Base-by-base conservation (phyloP, 768 basidiomycete species). In the Suillus alpinus region DNA sequence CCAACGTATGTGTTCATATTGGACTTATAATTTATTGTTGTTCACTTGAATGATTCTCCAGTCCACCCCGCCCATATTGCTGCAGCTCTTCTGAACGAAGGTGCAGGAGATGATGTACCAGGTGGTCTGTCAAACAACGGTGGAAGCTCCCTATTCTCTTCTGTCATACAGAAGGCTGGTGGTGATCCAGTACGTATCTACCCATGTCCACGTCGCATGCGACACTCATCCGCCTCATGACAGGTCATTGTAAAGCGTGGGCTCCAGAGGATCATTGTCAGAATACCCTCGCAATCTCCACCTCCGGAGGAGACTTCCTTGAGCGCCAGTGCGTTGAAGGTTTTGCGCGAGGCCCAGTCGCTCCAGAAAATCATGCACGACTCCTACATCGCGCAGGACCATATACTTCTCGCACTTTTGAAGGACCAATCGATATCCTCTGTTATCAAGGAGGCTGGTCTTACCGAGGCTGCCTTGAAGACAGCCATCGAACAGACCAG, bases 371-470 rank as follows among this genome's bases (percentile, higher is more conserved):
- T 80, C 6, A 90, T 89, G 88, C 88, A 90, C 69, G 94, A 95
- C 72, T 88, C 88, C 1, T 97, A 92, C 73, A 89, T 98, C 61
- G 94, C 95, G 0, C 91, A 95, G 73, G 94, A 98, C 63, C 95
- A 97, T 70, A 75, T 98, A 53, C 81, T 98, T 31, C 86, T 94
- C 29, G 94, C 92, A 0, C 84, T 98, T 55, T 68, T 94, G 65
- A 87, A 92, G 64, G 92, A 95, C 60, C 58, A 83, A 1, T 81
- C 83, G 2, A 83, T 98, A 60, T 73, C 81, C 14, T 71, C 82
- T 31, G 72, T 94, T 16, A 73, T 97, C 66, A 95, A 92, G 72
- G 91, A 94, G 55, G 84, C 86, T 2, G 78, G 78, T 18, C 79
- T 92, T n/a, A 89, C 84, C 0, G 89, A 91, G 57, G 83, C 86